Evolutionary conservation across 495 filamentous ascomycete genomes (phyloP).

Genomic region (Pyrenula massariospora): DNA sequence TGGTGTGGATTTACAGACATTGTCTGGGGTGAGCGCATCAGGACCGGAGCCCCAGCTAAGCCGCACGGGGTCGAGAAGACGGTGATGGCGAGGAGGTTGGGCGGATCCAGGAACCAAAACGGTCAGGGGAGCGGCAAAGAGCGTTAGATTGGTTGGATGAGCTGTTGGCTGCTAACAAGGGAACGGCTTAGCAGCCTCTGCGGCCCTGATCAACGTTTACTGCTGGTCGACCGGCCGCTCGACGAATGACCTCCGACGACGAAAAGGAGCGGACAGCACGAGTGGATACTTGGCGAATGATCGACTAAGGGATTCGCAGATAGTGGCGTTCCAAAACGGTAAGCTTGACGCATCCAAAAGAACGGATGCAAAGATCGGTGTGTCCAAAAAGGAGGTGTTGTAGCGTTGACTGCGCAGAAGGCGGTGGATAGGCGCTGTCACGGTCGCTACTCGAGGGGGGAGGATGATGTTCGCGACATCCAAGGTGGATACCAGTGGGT

Average conservation of each 20-base stretch:
- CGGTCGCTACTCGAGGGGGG: not conserved
- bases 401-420: not conserved
- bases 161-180: not conserved
- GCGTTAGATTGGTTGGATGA: not conserved
- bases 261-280: not conserved
- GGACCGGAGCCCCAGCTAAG: not conserved
- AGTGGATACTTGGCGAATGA: not conserved
- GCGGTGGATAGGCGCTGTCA: not conserved
- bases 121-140: not conserved
- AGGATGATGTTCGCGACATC: not conserved
- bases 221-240: not conserved
- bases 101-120: not conserved
- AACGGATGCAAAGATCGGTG: not conserved
- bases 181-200: not conserved
- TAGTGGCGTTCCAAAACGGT: not conserved
- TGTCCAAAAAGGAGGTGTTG: not conserved
- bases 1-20: not conserved
- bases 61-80: not conserved
- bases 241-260: not conserved
- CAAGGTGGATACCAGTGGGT: not conserved
- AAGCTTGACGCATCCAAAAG: not conserved
- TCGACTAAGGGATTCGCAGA: not conserved
- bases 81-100: not conserved
- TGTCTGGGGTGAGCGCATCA: not conserved
- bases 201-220: not conserved